Base-by-base conservation (phyloP, 371 early-diverging fungal genomes). In the Actinomortierella ambigua region DNA sequence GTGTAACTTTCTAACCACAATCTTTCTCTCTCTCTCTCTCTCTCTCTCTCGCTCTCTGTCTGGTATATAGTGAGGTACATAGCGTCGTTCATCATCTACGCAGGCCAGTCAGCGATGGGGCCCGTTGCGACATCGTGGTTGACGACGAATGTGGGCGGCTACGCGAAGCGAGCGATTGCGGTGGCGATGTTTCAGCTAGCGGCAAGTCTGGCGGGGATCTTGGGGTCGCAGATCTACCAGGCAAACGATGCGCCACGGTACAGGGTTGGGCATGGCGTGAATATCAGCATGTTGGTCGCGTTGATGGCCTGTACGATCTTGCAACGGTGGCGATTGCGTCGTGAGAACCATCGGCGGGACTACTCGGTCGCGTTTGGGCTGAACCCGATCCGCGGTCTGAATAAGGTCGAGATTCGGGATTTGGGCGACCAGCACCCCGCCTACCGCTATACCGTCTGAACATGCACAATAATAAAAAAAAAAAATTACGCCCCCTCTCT, bases 71-170 rank as follows among this genome's bases (percentile, higher is more conserved):
- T 61, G 15, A 61, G 57, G 20, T 69, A 69, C 22, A 61, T 46
- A 18, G 70, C 61, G 0, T 53, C 64, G 3, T 22, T 69, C 18
- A 23, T 65, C 2, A 59, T 69, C 17, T 57, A 53, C 18, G 64
- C 64, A 29, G 70, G 61, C 15, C 65, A 69, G 26, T 61, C 65
- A 28, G 58, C 71, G 1, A n/a, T 61, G 27, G 58, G 55, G 8
- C 71, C 65, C 0, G 55, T 70, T 22, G 52, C 64, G 15, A 64
- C 65, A 1, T 61, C 71, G 1, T 70, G 71, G 65, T 17, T 65
- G 52, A 70, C 71, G 15, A 70, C 71, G 8, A 65, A 70, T 42
- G 39, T 70, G 7, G 71, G 71, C 18, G 71, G 71, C 1, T 65
- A 69, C 18, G 64, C 70, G 0, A 69, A 69, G n/a, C 64, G 70